Base-by-base conservation (phyloP, 148 eudicot genomes). In the Cornus florida region DNA sequence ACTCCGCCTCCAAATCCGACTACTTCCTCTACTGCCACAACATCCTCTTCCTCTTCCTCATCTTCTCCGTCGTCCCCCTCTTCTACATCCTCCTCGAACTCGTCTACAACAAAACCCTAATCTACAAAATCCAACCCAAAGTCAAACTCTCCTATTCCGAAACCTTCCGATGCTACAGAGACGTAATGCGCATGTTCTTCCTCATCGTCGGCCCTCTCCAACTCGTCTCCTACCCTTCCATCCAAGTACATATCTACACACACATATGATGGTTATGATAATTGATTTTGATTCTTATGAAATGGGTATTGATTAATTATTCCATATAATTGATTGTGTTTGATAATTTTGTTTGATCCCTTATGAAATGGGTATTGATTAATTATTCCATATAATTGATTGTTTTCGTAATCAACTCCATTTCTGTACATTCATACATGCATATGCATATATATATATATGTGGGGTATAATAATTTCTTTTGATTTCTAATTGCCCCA, bases 21-120 rank as follows among this genome's bases (percentile, higher is more conserved):
- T 93, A 93, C 86, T 85, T 86, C 73, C 85, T 95, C 24, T 95
- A 84, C 83, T 93, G 97, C 82, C 97, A 93, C 84, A 95, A 93
- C 90, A 90, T 92, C 43, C 71, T 93, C 33, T 92, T 95, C 78
- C 90, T 95, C 65, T 95, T 95, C 85, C 11, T 82, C 24, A 41
- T 95, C 60, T 95, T 90, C 86, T 85, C 98, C 24, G 33, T 86
- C 35, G 62, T 85, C 28, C 99, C 99, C 4, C 74, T 90, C 9
- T 90, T 88, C 31, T 85, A 89, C 75, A 38, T 87, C 50, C 22
- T 84, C 19, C 72, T 88, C 23, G 97, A 95, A 43, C 19, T 62
- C 66, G 17, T 83, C 35, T 24, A 73, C 66, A 19, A 56, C 23
- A 84, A 81, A 38, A 32, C 92, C 69, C 83, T 80, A 14, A 62